Conservation (phyloP, 2,329 filamentous ascomycete genomes). For the Claviceps pazoutovae region DNA sequence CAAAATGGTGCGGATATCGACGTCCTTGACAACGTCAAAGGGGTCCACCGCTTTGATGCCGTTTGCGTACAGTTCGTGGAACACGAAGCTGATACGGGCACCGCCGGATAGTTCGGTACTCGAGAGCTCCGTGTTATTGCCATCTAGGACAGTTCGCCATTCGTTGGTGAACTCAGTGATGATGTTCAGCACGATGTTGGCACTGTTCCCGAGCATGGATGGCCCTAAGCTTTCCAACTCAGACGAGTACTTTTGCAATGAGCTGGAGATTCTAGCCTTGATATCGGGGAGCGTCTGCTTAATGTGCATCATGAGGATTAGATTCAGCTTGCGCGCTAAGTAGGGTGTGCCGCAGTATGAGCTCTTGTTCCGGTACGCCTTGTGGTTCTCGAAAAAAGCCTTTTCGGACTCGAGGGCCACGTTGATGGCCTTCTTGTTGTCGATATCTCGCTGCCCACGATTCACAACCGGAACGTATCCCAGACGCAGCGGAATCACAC, state of each 20-base stretch:
- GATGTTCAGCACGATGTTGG: conserved; percentile 94
- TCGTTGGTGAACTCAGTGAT: conserved; percentile 98
- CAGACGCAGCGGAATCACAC: conserved; percentile 86
- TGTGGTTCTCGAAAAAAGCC: conserved; percentile 96
- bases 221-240: conserved; percentile 79
- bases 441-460: conserved; percentile 92
- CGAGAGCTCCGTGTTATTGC: conserved; percentile 91
- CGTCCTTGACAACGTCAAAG: conserved; percentile 93
- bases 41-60: conserved; percentile 96
- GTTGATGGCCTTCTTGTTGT: conserved; percentile 91
- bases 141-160: conserved; percentile 89
- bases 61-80: conserved; percentile 96
- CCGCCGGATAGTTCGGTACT: conserved; percentile 90
- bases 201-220: conserved; percentile 88
- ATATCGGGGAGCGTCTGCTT: conserved; percentile 98
- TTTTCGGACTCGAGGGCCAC: conserved; percentile 86
- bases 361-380: conserved; percentile 96
- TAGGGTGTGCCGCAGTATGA: conserved; percentile 98
- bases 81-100: conserved; percentile 97
- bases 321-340: conserved; percentile 86
- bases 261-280: conserved; percentile 90
- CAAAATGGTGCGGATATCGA: conserved; percentile 90
- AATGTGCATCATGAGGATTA: conserved; percentile 99
- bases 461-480: conserved; percentile 98
- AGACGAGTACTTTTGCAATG: conserved; percentile 75